Evolutionary conservation across 495 filamentous ascomycete genomes (phyloP), one percentile per base, ranked within the genome.

Genomic region (Penicillium maclennaniae): DNA sequence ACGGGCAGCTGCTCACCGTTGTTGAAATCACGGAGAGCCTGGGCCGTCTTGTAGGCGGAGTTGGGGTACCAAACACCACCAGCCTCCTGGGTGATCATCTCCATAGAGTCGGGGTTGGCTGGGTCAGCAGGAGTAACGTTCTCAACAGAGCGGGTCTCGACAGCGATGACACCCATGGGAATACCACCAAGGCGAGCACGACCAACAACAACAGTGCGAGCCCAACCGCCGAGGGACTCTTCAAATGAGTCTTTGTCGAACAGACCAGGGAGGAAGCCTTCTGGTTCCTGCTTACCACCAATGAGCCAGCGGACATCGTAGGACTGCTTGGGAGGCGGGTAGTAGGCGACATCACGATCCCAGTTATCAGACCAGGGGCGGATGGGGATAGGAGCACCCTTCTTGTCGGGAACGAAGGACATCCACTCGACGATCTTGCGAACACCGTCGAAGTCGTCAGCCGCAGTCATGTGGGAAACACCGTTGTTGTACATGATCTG

Each of bases 401-500:
- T 95, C 79, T 89, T 91, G 67, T 96, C 95, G 21, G 93, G 93
- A 20, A 98, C 88, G 67, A 89, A 98, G 4, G 91, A 88, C 77
- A 98, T 84, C 93, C 93, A 98, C 61, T 95, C 86, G 26, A 97
- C 87, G 65, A 98, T 97, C 84, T 96, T 95, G 72, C 88, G 86
- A 14, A 98, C 91, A 81, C 93, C 93, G 56, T 91, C 91, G 53
- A 97, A 97, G 79, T 98, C 93, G 67, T 98, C 93, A 63, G 85
- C 88, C 66, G 93, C 93, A 55, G 92, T 97, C 87, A 97, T 88
- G 76, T 98, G 93, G 8, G 95, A 97, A 23, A 98, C 95, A 82
- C 93, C 93, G 68, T 98, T 98, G 76, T 87, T 92, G 83, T 98
- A 97, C 93, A 98, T 98, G 80, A 98, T 98, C 75, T 98, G 93